Evolutionary conservation across 1,284 basidiomycete genomes (phyloP).

Genomic region (Vanrija humicola): DNA sequence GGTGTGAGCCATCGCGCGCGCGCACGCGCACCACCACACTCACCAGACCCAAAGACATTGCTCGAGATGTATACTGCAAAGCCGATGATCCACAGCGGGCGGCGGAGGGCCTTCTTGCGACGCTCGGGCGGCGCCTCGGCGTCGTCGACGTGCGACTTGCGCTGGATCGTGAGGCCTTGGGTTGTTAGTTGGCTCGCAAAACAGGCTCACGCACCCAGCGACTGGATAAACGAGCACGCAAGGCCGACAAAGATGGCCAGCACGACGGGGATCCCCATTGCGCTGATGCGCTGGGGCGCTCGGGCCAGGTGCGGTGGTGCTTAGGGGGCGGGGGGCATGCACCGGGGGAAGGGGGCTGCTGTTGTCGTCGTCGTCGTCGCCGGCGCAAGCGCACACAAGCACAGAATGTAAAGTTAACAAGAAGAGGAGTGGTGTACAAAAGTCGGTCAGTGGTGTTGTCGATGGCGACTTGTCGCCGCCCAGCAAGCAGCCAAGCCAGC

Average conservation of each 20-base stretch:
- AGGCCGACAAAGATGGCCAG: constrained; percentile 69
- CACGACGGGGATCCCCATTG: constrained; percentile 54
- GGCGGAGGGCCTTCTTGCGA: constrained; percentile 65
- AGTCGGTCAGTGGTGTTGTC: too few relatives aligned
- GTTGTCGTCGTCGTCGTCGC: too few relatives aligned
- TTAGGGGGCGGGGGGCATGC: too few relatives aligned
- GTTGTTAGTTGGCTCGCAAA: background rate
- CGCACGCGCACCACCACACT: background rate
- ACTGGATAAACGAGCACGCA: constrained; percentile 83
- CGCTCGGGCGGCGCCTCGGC: constrained; percentile 63
- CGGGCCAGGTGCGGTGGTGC: too few relatives aligned
- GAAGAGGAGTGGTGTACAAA: too few relatives aligned
- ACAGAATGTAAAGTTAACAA: too few relatives aligned
- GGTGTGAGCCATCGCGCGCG: background rate
- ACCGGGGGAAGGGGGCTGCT: too few relatives aligned
- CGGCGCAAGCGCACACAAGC: too few relatives aligned
- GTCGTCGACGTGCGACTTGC: constrained; percentile 89
- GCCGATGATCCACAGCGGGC: constrained; percentile 81
- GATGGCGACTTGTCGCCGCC: too few relatives aligned
- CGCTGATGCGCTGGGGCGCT: too few relatives aligned
- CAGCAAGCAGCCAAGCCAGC: too few relatives aligned
- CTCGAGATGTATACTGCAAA: constrained; percentile 81
- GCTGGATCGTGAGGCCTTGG: constrained; percentile 79
- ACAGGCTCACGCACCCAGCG: constrained; percentile 55
- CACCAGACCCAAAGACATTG: constrained; percentile 68